Conservation (phyloP, 352 stramenopile genomes). For the Phytophthora capsici region DNA sequence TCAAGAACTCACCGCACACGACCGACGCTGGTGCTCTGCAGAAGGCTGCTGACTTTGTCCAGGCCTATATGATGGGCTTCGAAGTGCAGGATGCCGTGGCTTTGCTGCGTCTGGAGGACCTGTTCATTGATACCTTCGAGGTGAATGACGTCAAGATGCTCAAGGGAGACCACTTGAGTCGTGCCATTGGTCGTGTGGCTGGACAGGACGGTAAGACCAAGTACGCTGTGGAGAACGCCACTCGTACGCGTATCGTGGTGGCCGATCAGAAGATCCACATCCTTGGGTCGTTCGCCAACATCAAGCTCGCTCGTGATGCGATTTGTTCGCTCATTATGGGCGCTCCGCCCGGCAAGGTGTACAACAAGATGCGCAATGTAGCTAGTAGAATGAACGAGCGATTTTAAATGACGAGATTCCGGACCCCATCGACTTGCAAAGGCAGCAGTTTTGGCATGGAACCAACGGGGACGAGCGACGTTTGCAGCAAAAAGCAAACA, state of each 20-base stretch:
- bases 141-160: constrained; percentile 98
- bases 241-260: constrained; percentile 98
- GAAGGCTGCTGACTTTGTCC: constrained; percentile 98
- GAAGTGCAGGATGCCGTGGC: constrained; percentile 98
- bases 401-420: constrained; percentile 78
- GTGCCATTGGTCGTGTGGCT: constrained; percentile 98
- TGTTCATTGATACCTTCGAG: constrained; percentile 99
- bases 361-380: constrained; percentile 99
- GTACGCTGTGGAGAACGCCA: constrained; percentile 99
- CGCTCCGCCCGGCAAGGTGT: constrained; percentile 99
- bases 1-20: constrained; percentile 96
- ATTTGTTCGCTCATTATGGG: constrained; percentile 95
- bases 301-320: constrained; percentile 95
- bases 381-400: constrained; percentile 98
- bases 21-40: constrained; percentile 95
- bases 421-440: constrained; percentile 1
- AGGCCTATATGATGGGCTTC: constrained; percentile 99
- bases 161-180: constrained; percentile 98
- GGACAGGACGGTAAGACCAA: constrained; percentile 99
- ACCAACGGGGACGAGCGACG: constrained; percentile 12
- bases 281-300: constrained; percentile 98
- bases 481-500: not conserved
- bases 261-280: constrained; percentile 99
- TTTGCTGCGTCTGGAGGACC: constrained; percentile 98
- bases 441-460: constrained; percentile 16